phyloP scores from a whole-genome alignment of 371 early-diverging fungal genomes.

The Rhizopus microsporus region DNA sequence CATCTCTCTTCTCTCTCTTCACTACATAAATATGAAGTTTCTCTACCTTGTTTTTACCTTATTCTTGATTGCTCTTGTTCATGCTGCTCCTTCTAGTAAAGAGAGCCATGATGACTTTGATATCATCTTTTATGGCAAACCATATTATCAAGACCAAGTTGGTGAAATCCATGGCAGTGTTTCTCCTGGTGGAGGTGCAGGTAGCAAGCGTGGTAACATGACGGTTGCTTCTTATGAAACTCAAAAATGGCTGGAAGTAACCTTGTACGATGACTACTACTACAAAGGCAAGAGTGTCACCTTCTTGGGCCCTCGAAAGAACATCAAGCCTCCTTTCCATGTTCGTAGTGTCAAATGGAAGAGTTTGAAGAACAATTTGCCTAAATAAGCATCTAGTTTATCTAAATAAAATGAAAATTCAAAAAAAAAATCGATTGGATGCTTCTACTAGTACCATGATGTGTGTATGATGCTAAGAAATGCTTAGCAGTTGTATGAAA shows the following conservation, averaged over 20 bases:
- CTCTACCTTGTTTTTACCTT: conserved; percentile 6
- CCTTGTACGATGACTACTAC: neutral
- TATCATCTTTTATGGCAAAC: conserved; percentile 1
- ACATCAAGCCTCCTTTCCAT: conserved; percentile 7
- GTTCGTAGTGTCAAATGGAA: conserved; percentile 19
- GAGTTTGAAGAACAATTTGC: neutral
- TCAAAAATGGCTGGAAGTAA: conserved; percentile 8
- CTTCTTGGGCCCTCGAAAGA: conserved; percentile 8
- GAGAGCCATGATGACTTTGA: conserved; percentile 1
- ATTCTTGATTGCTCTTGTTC: conserved; percentile 1
- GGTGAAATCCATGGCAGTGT: conserved; percentile 7
- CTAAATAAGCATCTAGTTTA: too few species aligned
- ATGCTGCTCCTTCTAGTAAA: neutral
- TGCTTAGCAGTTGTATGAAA: too few species aligned
- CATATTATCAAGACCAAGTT: conserved; percentile 4
- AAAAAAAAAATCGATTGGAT: too few species aligned
- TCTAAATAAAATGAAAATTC: too few species aligned
- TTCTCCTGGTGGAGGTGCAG: conserved; percentile 3
- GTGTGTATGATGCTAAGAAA: too few species aligned
- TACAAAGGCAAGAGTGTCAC: neutral
- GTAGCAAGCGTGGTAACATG: conserved; percentile 10
- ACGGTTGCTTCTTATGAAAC: conserved; percentile 11
- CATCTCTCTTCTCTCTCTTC: too few species aligned
- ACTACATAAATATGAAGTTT: conserved; percentile 3
- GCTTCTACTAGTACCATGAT: too few species aligned